Percentiles rank a stretch among this genome's conserved stretches.
Evolutionary conservation across 192 early-diverging fungal species (phyloP).

Genomic region (Dissophora ornata): DNA sequence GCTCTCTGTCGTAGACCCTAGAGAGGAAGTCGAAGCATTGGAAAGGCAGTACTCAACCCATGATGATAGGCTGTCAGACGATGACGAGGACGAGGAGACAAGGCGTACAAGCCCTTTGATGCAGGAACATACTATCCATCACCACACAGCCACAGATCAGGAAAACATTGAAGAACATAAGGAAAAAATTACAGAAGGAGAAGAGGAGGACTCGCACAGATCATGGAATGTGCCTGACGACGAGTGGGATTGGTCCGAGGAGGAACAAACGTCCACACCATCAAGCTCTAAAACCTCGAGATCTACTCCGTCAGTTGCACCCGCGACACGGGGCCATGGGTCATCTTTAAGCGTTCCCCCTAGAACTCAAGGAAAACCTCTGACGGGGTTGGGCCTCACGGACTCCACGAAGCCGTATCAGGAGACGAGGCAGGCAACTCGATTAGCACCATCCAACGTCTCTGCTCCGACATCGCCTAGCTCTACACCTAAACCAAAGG

Average conservation of each 20-base stretch:
- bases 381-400: constrained; percentile 3
- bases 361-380: not conserved
- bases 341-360: not conserved
- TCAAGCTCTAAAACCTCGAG: constrained; percentile 2
- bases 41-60: constrained; percentile 27
- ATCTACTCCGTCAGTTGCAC: not conserved
- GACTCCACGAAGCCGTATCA: not conserved
- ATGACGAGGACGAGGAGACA: constrained; percentile 43
- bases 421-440: not conserved
- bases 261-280: constrained; percentile 9
- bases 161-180: not conserved
- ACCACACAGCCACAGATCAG: not conserved
- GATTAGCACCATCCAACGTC: not conserved
- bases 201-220: constrained; percentile 8
- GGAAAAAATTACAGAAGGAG: not conserved
- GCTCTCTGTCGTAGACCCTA: constrained; percentile 12
- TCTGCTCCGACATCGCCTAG: constrained; percentile 14
- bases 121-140: constrained; percentile 6
- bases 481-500: not conserved
- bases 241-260: constrained; percentile 52
- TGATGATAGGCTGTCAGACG: constrained; percentile 45
- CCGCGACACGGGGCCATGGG: constrained; percentile 4
- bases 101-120: constrained; percentile 8
- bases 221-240: constrained; percentile 53
- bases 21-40: constrained; percentile 26